Conservation (phyloP, 1,284 basidiomycete species). For the Cystobasidium pallidum region DNA sequence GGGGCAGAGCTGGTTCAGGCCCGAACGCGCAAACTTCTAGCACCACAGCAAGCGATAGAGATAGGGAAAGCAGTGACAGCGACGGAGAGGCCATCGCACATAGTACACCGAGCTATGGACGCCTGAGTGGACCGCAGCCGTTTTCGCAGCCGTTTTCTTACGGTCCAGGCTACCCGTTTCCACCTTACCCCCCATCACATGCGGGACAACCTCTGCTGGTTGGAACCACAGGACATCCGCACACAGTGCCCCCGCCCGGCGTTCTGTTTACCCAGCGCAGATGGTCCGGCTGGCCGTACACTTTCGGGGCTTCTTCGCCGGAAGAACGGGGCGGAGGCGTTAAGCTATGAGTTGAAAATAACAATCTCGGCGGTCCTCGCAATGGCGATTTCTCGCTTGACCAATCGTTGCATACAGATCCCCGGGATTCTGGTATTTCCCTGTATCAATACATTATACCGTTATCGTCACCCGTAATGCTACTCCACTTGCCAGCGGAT, state of each 20-base stretch:
- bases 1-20: constrained; percentile 10
- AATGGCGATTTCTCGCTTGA: no score
- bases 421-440: neutral
- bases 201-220: neutral
- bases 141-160: neutral
- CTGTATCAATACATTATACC: neutral
- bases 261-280: constrained; percentile 1
- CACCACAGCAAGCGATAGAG: neutral
- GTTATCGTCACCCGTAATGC: no score
- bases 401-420: constrained; percentile 1
- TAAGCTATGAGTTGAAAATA: constrained; percentile 4
- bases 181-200: neutral
- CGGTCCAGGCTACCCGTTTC: constrained; percentile 24
- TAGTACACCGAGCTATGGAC: neutral
- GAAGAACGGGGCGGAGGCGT: constrained; percentile 24
- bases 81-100: neutral
- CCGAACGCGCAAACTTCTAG: neutral
- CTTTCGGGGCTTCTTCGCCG: constrained; percentile 3
- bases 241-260: neutral
- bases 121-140: neutral
- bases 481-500: neutral
- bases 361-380: no score
- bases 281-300: constrained; percentile 19
- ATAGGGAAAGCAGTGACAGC: constrained; percentile 1
- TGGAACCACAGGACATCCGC: neutral